A percentile compares a stretch with the other conserved stretches of the same genome.
Conservation (phyloP, 352 stramenopile species). For the Pythium vanterpoolii region DNA sequence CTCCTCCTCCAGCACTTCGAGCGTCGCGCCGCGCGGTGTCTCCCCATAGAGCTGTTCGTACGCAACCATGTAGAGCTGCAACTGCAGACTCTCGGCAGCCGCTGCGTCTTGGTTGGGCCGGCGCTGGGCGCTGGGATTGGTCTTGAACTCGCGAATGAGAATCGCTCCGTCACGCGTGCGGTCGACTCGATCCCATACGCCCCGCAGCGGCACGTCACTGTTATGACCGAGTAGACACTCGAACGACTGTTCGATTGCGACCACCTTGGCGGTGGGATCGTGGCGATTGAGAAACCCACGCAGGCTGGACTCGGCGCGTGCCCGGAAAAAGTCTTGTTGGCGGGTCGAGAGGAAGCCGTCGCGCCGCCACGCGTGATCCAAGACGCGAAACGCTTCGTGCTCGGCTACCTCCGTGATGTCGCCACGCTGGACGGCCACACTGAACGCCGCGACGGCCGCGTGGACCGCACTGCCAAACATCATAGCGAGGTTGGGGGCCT, state of each 20-base stretch:
- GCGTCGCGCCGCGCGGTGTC: conserved; percentile 44
- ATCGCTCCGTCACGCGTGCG: conserved; percentile 17
- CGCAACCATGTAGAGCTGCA: conserved; percentile 82
- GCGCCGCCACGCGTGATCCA: conserved; percentile 9
- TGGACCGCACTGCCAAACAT: conserved; percentile 74
- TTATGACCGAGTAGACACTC: conserved; percentile 41
- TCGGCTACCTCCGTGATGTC: background rate
- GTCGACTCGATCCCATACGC: conserved; percentile 81
- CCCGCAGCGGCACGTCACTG: conserved; percentile 48
- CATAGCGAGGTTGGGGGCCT: conserved; percentile 45
- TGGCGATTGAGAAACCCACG: conserved; percentile 38
- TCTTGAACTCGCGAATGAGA: conserved; percentile 84
- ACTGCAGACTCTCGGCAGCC: conserved; percentile 67
- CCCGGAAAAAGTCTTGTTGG: conserved; percentile 32
- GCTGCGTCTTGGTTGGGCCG: conserved; percentile 48
- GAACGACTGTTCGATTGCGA: conserved; percentile 66
- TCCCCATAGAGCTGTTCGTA: conserved; percentile 54
- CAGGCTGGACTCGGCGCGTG: conserved; percentile 37
- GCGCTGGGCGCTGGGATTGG: conserved; percentile 50
- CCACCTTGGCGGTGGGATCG: conserved; percentile 26
- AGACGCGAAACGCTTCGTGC: background rate
- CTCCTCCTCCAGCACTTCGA: conserved; percentile 52
- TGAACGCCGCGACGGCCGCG: conserved; percentile 64
- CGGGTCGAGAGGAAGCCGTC: conserved; percentile 14
- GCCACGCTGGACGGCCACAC: conserved; percentile 3